Evolutionary conservation across 1,139 yeast species (phyloP).

Genomic region (Sugiyamaella paludigena): DNA sequence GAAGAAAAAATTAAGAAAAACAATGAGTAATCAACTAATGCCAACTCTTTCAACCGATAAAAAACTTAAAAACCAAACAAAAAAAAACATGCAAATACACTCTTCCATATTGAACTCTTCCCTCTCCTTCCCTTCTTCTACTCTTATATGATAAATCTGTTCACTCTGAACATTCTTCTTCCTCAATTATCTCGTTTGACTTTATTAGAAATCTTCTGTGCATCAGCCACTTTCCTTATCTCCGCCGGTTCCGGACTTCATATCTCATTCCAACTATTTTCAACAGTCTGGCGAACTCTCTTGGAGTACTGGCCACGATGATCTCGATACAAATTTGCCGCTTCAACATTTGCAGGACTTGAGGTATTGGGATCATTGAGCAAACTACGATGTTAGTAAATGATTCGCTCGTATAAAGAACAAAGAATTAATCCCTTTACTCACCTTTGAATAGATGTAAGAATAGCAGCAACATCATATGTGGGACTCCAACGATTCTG

Average conservation of each 20-base stretch:
- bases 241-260: background rate
- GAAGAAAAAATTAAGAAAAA: background rate
- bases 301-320: conserved; percentile 90
- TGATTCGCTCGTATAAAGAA: background rate
- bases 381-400: conserved; percentile 52
- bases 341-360: conserved; percentile 98
- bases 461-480: conserved; percentile 94
- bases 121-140: background rate
- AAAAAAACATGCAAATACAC: background rate
- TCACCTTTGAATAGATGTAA: conserved; percentile 63
- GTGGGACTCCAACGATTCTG: conserved; percentile 99
- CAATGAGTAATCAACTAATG: background rate
- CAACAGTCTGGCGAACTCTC: conserved; percentile 91
- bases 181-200: background rate
- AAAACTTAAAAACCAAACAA: background rate
- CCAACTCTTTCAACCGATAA: background rate
- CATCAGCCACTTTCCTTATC: too few relatives aligned
- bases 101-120: background rate
- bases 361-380: conserved; percentile 94
- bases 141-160: too few relatives aligned
- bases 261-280: conserved; percentile 43
- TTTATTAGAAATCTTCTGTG: background rate
- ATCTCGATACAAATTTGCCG: conserved; percentile 92
- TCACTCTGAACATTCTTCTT: background rate
- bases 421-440: background rate